Percentiles rank a stretch among this genome's conserved stretches.
These are phyloP conservation scores for Pythium monospermum DNA, from an alignment of 352 stramenopile species.

Conservation along the genomic window DNA sequence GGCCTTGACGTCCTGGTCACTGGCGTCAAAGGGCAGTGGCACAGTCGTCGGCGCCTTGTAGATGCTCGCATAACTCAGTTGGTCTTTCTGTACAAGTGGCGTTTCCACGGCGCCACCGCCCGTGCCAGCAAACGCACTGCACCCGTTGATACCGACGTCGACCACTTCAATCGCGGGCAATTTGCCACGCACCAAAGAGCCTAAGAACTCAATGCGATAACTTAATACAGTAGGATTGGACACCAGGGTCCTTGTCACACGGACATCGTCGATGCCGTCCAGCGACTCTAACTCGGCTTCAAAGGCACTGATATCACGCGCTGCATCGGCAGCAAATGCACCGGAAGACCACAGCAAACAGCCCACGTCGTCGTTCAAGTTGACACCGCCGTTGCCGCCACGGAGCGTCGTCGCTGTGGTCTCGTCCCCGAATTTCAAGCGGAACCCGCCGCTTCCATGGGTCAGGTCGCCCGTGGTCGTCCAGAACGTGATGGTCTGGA, in stretches of 20 bases:
- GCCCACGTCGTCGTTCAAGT: constrained; percentile 70
- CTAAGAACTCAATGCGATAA: constrained; percentile 93
- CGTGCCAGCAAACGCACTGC: constrained; percentile 56
- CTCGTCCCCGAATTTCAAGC: constrained; percentile 88
- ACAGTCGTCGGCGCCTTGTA: constrained; percentile 90
- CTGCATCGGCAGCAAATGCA: constrained; percentile 24
- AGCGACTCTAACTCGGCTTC: constrained; percentile 67
- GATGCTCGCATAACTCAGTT: constrained; percentile 68
- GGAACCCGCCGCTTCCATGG: constrained; percentile 77
- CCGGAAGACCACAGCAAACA: constrained; percentile 78
- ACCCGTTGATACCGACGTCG: constrained; percentile 91
- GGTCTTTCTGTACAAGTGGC: constrained; percentile 27
- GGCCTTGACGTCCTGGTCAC: constrained; percentile 88
- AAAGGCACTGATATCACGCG: constrained; percentile 43
- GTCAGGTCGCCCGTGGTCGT: constrained; percentile 27
- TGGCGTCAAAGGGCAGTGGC: constrained; percentile 88
- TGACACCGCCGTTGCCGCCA: constrained; percentile 58
- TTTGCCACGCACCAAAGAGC: constrained; percentile 84
- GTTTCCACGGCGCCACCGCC: constrained; percentile 1
- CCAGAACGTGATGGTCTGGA: constrained; percentile 58
- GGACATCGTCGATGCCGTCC: constrained; percentile 64
- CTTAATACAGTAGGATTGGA: constrained; percentile 50
- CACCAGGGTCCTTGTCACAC: constrained; percentile 48
- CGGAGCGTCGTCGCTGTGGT: constrained; percentile 79
- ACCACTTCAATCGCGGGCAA: constrained; percentile 81